These are phyloP conservation scores for Hypomontagnella monticulosa DNA, from an alignment of 495 filamentous ascomycete genomes.

Conservation along the genomic window DNA sequence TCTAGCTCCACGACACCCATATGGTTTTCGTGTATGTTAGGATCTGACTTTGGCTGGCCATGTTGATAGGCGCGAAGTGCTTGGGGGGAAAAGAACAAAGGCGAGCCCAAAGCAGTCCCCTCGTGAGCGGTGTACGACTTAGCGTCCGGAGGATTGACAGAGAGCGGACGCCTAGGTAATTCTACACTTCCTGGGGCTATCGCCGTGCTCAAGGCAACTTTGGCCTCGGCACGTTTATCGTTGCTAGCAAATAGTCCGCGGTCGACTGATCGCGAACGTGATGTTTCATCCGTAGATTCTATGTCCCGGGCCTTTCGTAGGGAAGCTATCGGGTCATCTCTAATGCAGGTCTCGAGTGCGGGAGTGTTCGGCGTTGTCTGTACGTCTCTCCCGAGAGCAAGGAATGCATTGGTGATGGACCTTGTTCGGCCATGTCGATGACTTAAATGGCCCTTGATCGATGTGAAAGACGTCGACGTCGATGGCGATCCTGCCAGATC, in stretches of 20 bases:
- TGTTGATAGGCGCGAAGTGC: slow-evolving; percentile 52
- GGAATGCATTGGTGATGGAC: slow-evolving; percentile 66
- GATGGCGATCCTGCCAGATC: slow-evolving; percentile 65
- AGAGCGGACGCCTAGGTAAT: slow-evolving; percentile 53
- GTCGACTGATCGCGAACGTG: slow-evolving; percentile 66
- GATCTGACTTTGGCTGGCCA: slow-evolving; percentile 54
- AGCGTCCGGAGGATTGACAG: slow-evolving; percentile 46
- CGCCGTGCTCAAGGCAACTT: slow-evolving; percentile 67
- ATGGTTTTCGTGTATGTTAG: slow-evolving; percentile 57
- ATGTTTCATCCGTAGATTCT: slow-evolving; percentile 54
- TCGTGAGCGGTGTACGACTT: slow-evolving; percentile 18
- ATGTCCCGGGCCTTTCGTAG: slow-evolving; percentile 59
- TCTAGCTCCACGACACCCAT: slow-evolving; percentile 44
- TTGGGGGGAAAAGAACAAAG: slow-evolving; percentile 49
- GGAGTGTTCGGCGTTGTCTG: slow-evolving; percentile 58
- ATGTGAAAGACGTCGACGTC: slow-evolving; percentile 55
- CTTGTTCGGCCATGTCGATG: slow-evolving; percentile 52
- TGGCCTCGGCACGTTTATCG: slow-evolving; percentile 72
- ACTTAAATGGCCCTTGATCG: slow-evolving; percentile 31
- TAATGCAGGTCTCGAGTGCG: slow-evolving; percentile 53
- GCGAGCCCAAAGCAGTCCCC: slow-evolving; percentile 42
- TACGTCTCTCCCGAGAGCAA: slow-evolving; percentile 51
- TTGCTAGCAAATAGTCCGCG: slow-evolving; percentile 60
- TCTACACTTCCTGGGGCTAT: slow-evolving; percentile 71
- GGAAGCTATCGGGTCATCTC: slow-evolving; percentile 50